Evolutionary conservation across 805 yeast genomes (phyloP), one percentile per base, ranked within the genome.

Genomic region (Maudiozyma pseudohumilis): DNA sequence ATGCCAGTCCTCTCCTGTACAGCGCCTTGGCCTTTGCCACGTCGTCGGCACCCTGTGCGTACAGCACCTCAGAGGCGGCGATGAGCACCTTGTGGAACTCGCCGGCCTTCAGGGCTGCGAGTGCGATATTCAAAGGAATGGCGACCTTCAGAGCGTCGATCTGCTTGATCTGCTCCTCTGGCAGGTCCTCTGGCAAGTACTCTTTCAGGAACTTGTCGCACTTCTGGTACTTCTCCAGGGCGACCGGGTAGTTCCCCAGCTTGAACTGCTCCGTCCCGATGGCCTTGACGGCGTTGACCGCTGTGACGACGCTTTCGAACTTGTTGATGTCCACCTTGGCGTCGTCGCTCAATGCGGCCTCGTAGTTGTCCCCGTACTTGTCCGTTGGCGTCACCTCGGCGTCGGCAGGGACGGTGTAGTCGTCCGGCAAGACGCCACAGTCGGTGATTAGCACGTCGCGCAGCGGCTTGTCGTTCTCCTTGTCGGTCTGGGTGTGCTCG

Each of bases 311-410:
- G 8, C 77, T 64, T 31, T 72, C 75, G n/a, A 84, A 77, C 21
- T 73, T 61, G 15, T 69, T 66, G 20, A 69, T 46, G 52, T 81
- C 79, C 35, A 84, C 71, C 34, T 64, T 66, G 40, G 74, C 74
- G 57, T 88, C 92, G 55, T 83, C 95, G 23, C 72, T 80, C 38
- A 88, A 66, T 18, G 68, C 66, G 32, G 78, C 88, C 49, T 84
- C 95, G 58, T 77, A 86, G 25, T 68, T 62, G 59, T 88, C 96
- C 33, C 95, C 96, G 17, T 84, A 80, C 16, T 84, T 88, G 53
- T 86, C 96, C 40, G 74, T 80, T 13, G 67, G 56, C 3, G 67
- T 66, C 12, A 59, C 54, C 19, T 65, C 59, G 3, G 73, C 69
- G 36, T 64, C 65, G 27, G 39, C 57, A 8, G 74, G 69, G 15